Evolutionary conservation across 495 filamentous ascomycete species (phyloP), one percentile per base, ranked within the genome.

Genomic region (Penicillium daleae): DNA sequence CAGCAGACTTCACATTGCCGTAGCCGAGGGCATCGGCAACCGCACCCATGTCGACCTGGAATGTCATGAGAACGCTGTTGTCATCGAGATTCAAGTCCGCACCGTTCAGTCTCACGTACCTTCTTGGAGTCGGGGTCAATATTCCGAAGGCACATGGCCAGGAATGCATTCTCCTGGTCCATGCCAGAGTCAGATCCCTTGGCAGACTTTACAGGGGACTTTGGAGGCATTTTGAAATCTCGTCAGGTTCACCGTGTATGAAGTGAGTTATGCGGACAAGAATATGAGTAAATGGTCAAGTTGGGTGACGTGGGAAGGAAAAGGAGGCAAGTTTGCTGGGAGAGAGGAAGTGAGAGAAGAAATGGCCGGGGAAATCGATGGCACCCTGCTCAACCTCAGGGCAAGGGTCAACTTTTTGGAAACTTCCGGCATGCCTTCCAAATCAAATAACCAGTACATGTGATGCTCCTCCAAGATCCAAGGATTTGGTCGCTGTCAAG

Each of bases 1-100:
- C 71, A 33, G 68, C 70, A 0, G 76, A 79, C 8, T 53, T 59
- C 13, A 57, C 48, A 59, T 79, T 80, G 44, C 46, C 67, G 61
- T 76, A 74, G 1, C 66, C 69, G 2, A 78, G 48, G 1, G 65
- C 68, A 1, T 59, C 40, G 21, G 66, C 68, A 21, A 78, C 74
- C 6, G 52, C 55, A 9, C 15, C 32, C 9, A 71, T 53, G 32
- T 77, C 70, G 19, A 79, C 65, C 75, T 80, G 31, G 17, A 27
- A n/a, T 4, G 27, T 42, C 12, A 42, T 24, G 9, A 42, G 24
- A 9, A 56, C 6, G 5, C 8, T 1, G 12, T 7, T 32, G 29
- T 24, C 6, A 50, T 46, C 9, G 19, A 4, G 17, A 6, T 24
- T 5, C 8, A 9, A n/a, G n/a, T n/a, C n/a, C n/a, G n/a, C n/a